Percentiles rank a stretch among this genome's conserved stretches.
Conservation (phyloP, 768 basidiomycete genomes). For the Mycena pura region DNA sequence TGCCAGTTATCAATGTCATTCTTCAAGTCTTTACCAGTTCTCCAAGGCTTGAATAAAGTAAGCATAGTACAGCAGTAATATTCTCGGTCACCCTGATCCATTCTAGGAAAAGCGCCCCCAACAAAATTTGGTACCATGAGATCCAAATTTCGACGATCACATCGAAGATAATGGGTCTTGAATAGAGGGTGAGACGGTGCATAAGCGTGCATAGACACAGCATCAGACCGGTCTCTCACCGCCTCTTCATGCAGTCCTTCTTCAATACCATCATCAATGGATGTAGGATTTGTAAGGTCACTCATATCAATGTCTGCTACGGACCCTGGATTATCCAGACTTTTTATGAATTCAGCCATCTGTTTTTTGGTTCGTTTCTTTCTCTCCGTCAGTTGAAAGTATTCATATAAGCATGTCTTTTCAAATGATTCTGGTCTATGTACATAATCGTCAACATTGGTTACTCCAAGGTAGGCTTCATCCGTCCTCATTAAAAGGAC, state of each 20-base stretch:
- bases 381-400: not conserved
- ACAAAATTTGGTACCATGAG: conserved; percentile 34
- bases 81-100: no score
- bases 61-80: no score
- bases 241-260: no score
- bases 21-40: conserved; percentile 31
- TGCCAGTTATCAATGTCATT: conserved; percentile 20
- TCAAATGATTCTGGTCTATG: not conserved
- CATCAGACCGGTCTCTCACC: no score
- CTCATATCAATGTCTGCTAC: no score
- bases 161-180: not conserved
- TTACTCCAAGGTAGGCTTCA: not conserved
- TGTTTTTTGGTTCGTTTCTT: not conserved
- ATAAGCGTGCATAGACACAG: no score
- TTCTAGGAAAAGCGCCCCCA: no score
- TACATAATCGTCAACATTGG: not conserved
- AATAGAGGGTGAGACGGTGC: not conserved
- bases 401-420: not conserved
- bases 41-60: no score
- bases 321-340: not conserved
- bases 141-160: not conserved
- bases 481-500: not conserved
- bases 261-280: no score
- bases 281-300: no score
- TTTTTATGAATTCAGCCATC: not conserved